Base-by-base conservation (phyloP, 306 rosid species). In the Cicer bijugum region DNA sequence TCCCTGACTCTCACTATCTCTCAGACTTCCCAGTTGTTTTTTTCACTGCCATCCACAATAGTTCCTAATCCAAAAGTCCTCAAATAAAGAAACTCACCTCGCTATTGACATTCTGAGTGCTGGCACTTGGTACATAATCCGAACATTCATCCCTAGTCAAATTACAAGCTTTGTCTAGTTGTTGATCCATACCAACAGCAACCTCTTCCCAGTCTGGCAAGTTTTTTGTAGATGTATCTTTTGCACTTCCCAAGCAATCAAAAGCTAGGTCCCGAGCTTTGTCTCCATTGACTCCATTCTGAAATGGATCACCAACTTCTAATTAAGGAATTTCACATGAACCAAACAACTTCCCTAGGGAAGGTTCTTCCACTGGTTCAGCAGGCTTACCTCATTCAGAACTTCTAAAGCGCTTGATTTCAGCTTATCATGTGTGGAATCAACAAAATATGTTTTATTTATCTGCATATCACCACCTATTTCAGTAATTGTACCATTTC, bases 71-170 rank as follows among this genome's bases (percentile, higher is more conserved):
- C 89, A 79, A 64, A 87, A 84, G 81, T 78, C 90, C 85, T 86
- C 91, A 86, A 80, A 84, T 82, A 81, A 84, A 80, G 85, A 85
- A 86, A 91, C 96, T 94, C 89, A 86, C 97, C 94, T 89, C 81
- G 40, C 83, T 82, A 81, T 83, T 87, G 89, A 91, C 96, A 87
- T 77, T 86, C 84, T 73, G 87, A 64, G 79, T 6, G 80, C 76
- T 76, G 67, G 86, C 82, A 82, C 79, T 81, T 72, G 96, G 78
- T 28, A 78, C 83, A 77, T 64, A 69, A 63, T 86, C 88, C 59
- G 82, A 86, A 80, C 81, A 80, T 61, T 84, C 95, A 67, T 48
- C 78, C 57, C 76, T 76, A 11, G 70, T 52, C 75, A 75, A 80
- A 87, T 80, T 78, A 78, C 83, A 84, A 56, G 83, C 74, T 78